These are phyloP conservation scores for Phytophthora palmivora DNA, from an alignment of 352 stramenopile species.

Conservation along the genomic window DNA sequence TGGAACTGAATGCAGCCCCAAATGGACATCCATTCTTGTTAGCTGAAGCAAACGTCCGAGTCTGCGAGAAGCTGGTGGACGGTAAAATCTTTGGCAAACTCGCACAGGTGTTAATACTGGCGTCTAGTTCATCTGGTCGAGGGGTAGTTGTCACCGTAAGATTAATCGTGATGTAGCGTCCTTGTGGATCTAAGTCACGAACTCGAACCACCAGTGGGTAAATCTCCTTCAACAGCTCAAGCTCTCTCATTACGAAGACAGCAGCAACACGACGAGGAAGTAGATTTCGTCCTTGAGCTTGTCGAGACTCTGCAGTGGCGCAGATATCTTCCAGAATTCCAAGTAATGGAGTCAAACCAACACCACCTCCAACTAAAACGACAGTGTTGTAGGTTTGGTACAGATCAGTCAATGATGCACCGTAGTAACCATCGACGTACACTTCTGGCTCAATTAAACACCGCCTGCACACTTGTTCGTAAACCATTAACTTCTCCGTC, in stretches of 20 bases:
- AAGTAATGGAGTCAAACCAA: slow-evolving; percentile 54
- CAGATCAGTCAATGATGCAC: slow-evolving; percentile 32
- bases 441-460: slow-evolving; percentile 30
- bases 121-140: slow-evolving; percentile 19
- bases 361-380: slow-evolving; percentile 51
- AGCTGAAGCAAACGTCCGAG: not conserved
- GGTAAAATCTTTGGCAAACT: slow-evolving; percentile 10
- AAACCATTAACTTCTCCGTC: slow-evolving; percentile 46
- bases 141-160: slow-evolving; percentile 38
- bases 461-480: slow-evolving; percentile 32
- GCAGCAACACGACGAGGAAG: slow-evolving; percentile 35
- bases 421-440: slow-evolving; percentile 65
- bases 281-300: slow-evolving; percentile 9
- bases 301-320: slow-evolving; percentile 14
- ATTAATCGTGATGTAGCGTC: slow-evolving; percentile 17
- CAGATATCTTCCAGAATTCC: slow-evolving; percentile 52
- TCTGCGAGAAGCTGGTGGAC: slow-evolving; percentile 7
- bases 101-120: slow-evolving; percentile 3
- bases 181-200: slow-evolving; percentile 34
- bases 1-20: not conserved
- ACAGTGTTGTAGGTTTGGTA: slow-evolving; percentile 47
- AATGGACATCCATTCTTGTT: slow-evolving; percentile 11
- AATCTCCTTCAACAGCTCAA: slow-evolving; percentile 49
- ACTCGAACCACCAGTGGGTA: slow-evolving; percentile 37
- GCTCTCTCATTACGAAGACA: slow-evolving; percentile 51